Conservation (phyloP, 257 asterid genomes). For the Dorcoceras hygrometricum region DNA sequence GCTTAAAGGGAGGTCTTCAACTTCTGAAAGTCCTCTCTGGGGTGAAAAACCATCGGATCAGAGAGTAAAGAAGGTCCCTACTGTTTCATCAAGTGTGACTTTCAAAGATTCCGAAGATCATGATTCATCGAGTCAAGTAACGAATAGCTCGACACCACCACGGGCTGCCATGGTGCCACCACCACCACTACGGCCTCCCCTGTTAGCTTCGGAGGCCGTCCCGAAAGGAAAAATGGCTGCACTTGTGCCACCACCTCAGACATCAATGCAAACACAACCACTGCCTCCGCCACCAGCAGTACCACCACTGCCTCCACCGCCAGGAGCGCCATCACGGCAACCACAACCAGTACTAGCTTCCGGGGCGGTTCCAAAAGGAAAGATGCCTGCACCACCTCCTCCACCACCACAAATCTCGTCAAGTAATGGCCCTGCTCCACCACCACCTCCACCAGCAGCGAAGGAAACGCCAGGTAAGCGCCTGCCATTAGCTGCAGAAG, state of each 20-base stretch:
- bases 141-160: conserved; percentile 7
- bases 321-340: conserved; percentile 20
- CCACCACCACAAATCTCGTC: conserved; percentile 37
- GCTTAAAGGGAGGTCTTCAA: conserved; percentile 69
- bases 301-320: neutral
- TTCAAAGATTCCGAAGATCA: conserved; percentile 34
- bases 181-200: conserved; percentile 2
- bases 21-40: conserved; percentile 70
- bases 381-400: conserved; percentile 44
- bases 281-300: conserved; percentile 14
- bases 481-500: conserved; percentile 33
- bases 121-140: conserved; percentile 23
- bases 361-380: conserved; percentile 25
- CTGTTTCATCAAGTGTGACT: conserved; percentile 15
- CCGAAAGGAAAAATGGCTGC: conserved; percentile 10
- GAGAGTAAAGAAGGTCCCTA: conserved; percentile 23
- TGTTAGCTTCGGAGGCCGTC: conserved; percentile 16
- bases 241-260: conserved; percentile 22
- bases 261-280: conserved; percentile 24
- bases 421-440: conserved; percentile 35
- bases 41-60: conserved; percentile 23
- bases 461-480: conserved; percentile 27
- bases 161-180: conserved; percentile 20
- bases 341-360: conserved; percentile 16
- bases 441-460: conserved; percentile 45